phyloP scores from a whole-genome alignment of 2,329 filamentous ascomycete genomes.

The Pyricularia sp. region DNA sequence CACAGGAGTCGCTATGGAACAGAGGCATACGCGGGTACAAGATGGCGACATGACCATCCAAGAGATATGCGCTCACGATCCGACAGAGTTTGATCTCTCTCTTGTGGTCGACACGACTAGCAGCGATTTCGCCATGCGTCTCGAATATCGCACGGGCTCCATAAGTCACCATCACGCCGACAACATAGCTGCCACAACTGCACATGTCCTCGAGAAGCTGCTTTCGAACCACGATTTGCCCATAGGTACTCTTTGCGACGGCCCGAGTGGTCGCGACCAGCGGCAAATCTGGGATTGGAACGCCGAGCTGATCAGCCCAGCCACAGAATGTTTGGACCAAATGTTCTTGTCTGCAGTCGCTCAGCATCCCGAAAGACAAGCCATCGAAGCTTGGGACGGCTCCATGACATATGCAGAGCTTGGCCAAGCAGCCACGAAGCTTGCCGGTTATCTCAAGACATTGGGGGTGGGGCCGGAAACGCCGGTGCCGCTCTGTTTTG shows the following conservation, averaged over 20 bases:
- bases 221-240: background rate
- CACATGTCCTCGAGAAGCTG: background rate
- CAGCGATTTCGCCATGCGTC: too few relatives aligned
- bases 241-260: background rate
- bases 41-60: background rate
- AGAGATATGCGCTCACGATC: background rate
- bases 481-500: conserved; percentile 13
- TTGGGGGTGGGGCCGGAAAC: conserved; percentile 11
- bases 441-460: background rate
- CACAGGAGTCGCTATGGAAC: background rate
- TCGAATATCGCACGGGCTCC: background rate
- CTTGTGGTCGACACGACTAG: background rate
- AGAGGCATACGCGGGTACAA: background rate
- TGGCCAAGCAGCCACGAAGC: conserved; percentile 25
- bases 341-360: background rate
- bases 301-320: conserved; percentile 25
- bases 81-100: background rate
- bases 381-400: conserved; percentile 20
- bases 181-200: background rate
- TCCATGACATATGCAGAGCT: conserved; percentile 20
- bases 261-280: background rate
- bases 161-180: too few relatives aligned
- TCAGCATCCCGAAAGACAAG: conserved; percentile 15
- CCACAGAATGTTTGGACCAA: conserved; percentile 21
- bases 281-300: conserved; percentile 37